phyloP scores from a whole-genome alignment of 441 rosid species.

The Breynia disticha region DNA sequence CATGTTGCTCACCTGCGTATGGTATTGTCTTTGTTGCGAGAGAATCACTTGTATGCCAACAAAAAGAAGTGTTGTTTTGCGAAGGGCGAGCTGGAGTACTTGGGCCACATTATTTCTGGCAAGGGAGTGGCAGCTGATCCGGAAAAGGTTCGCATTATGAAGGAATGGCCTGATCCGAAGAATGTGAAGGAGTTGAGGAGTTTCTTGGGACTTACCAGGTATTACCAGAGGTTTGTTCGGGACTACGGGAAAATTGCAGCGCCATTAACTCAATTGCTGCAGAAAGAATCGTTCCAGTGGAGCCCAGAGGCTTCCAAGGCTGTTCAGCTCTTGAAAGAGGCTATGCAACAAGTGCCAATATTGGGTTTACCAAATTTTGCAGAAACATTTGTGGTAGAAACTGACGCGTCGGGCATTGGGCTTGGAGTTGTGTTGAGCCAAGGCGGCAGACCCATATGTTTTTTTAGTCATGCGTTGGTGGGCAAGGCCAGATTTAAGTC shows the following conservation, averaged over 20 bases:
- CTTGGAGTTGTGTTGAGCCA: neutral
- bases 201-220: neutral
- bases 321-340: neutral
- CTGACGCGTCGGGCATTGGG: neutral
- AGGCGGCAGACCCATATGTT: neutral
- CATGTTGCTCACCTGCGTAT: neutral
- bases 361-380: neutral
- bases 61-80: neutral
- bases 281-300: neutral
- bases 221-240: neutral
- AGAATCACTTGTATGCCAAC: neutral
- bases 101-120: neutral
- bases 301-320: neutral
- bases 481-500: neutral
- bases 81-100: neutral
- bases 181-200: neutral
- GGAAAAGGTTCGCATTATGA: neutral
- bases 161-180: neutral
- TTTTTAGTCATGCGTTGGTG: neutral
- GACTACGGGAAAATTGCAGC: neutral
- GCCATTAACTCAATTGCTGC: neutral
- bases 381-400: neutral
- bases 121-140: neutral
- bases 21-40: neutral
- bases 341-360: neutral